Evolutionary conservation across 1,139 yeast species (phyloP), one percentile per base, ranked within the genome.

Genomic region (Pichia terricola): DNA sequence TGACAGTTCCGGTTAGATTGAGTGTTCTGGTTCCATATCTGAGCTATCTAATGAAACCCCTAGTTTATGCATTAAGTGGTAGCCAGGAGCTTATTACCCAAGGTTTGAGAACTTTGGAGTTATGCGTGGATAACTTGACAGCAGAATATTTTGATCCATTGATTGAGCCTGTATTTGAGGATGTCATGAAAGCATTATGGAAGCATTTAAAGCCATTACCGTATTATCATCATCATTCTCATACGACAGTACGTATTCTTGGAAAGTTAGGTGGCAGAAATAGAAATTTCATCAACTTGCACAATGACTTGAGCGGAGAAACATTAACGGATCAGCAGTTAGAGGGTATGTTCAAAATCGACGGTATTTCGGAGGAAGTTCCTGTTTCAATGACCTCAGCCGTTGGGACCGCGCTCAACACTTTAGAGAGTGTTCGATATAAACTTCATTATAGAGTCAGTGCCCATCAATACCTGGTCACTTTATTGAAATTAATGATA

Each of bases 201-300:
- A 82, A 79, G 51, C 94, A 91, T 54, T 66, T 94, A 52, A 81
- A 81, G 52, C 98, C 98, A 1, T 75, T 88, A 37, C 98, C 98
- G 0, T 88, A 88, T 60, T 85, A 81, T 52, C 96, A 88, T 52
- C 91, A 83, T 56, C 96, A 89, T 55, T 83, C 96, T 26, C 99
- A 94, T 58, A 87, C 96, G 0, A 91, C 97, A 0, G 79, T 91
- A 45, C 74, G 98, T 49, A 87, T 94, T 39, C 68, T 94, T 45
- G 98, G 99, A 42, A 94, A 94, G 59, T 68, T 94, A 37, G 99
- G 99, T 35, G 99, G 99, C 2, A 75, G 98, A 60, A 91, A 91
- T 56, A 81, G 96, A 54, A 79, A 83, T 43, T 87, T 86, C 59
- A 70, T 89, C 56, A 78, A 77, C 50, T 85, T 94, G 2, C 86